Evolutionary conservation across 2,329 filamentous ascomycete genomes (phyloP).

Genomic region (Moelleriella libera): DNA sequence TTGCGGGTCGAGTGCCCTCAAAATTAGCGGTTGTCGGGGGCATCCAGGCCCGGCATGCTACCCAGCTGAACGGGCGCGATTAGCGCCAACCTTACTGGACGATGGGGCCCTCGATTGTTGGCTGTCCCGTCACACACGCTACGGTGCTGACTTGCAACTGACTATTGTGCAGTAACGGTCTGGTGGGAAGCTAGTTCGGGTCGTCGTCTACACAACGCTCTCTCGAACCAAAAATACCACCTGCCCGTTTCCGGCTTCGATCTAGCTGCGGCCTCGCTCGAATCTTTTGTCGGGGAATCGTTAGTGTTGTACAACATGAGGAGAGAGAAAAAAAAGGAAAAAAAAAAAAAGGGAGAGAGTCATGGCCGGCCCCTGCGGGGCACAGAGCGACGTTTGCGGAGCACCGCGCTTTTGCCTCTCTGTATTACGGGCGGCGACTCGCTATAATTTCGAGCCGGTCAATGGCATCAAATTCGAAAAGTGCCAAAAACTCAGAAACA

Average conservation of each 20-base stretch:
- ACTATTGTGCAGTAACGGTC: too few relatives aligned
- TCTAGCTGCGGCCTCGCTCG: too few relatives aligned
- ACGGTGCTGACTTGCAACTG: too few relatives aligned
- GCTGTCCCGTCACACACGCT: too few relatives aligned
- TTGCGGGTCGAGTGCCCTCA: neutral
- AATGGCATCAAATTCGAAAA: neutral
- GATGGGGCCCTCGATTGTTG: neutral
- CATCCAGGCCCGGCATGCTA: neutral
- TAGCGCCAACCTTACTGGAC: conserved; percentile 1
- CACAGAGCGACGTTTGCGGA: neutral
- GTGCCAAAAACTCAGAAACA: neutral
- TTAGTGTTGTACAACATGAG: neutral
- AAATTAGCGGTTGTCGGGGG: neutral
- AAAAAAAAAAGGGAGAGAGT: neutral
- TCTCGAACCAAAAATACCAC: too few relatives aligned
- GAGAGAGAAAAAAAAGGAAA: neutral
- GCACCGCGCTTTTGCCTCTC: neutral
- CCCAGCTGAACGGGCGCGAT: conserved; percentile 1
- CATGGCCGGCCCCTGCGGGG: neutral
- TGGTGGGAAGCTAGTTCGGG: too few relatives aligned
- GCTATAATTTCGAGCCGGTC: neutral
- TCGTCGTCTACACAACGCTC: too few relatives aligned
- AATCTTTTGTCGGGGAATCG: neutral
- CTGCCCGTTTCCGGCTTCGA: too few relatives aligned
- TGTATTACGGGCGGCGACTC: neutral